Base-by-base conservation (phyloP, 139 green algal genomes). In the Pycnococcus provasolii region DNA sequence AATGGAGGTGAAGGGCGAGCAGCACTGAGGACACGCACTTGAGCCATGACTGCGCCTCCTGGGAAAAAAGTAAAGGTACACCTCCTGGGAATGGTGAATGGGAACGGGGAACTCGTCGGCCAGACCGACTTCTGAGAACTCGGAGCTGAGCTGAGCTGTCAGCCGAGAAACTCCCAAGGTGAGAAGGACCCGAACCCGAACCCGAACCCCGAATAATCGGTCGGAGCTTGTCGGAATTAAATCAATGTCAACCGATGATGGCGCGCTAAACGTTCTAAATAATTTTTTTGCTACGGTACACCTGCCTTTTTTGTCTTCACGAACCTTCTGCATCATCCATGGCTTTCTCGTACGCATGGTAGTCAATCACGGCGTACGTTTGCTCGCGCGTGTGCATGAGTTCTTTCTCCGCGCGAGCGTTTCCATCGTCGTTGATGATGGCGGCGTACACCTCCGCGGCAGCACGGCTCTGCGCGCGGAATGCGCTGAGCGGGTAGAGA, bases 401-500 rank as follows among this genome's bases (percentile, higher is more conserved):
- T 4, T 68, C 61, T 26, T 26, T 26, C 7, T 59, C 26, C 45
- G 9, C 45, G 6, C 43, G n/a, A 39, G 26, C 43, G 61, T 13
- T 42, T 11, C 11, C 26, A 5, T 46, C 61, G 13, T 68, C 42
- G 15, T 68, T n/a, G 42, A 41, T 8, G 61, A 68, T 51, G 61
- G 6, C 26, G 45, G 41, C 40, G 61, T 58, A 68, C 4, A 58
- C 61, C 43, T 58, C 11, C 15, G 43, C 42, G 5, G 61, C 61
- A 11, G 61, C 61, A 11, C n/a, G 15, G 43, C 7, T 58, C 61
- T 59, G 57, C 44, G 61, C 61, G 42, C 61, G 42, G 42, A 58
- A 58, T 15, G 61, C 61, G 61, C 42, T 58, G 15, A 68, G 61
- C 44, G 61, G 61, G 43, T 68, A 68, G 43, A 68, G 45, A 4